Evolutionary conservation across 2,329 filamentous ascomycete species (phyloP), one percentile per base, ranked within the genome.

Genomic region (Neospermospora avenae): DNA sequence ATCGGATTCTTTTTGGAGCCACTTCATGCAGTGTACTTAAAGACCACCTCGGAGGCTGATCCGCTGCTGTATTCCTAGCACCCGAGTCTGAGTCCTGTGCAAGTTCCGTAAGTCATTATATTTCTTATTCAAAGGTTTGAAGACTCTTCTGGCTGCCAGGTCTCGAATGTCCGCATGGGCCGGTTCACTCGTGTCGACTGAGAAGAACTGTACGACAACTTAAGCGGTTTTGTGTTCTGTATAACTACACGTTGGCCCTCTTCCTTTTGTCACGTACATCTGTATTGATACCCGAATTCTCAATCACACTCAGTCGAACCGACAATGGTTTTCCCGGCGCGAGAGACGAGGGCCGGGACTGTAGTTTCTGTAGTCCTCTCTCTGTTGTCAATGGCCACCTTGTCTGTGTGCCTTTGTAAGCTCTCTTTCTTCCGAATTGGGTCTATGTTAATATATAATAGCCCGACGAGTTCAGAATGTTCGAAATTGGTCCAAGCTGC

Each of bases 351-450:
- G 51, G 63, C 57, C 5, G 68, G 65, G 3, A 64, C 20, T 1
- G 52, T 69, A 0, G 46, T 66, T 34, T 65, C 68, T 2, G 53
- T 68, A 16, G 5, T 67, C 14, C 7, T 68, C 1, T 66, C 64
- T 4, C 28, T 69, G 18, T 20, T 65, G 8, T 67, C 67, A 4
- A 68, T 68, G 59, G 59, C 57, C 3, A 51, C 54, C 3, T 51
- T 70, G n/a, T 64, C 65, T 16, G 49, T 70, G 8, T 70, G 67
- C 58, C 46, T 69, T 13, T 65, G 69, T 69, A 59, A 59, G 64
- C 56, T 11, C 16, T 41, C 1, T 20, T 39, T 14, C 20, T 39
- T 22, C 8, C 16, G 11, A n/a, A 10, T 20, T 3, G 39, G n/a
- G 6, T 14, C 6, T 3, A n/a, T 35, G 31, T 13, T 62, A 16